Base-by-base conservation (phyloP, 257 asterid genomes). In the Verbena officinalis region DNA sequence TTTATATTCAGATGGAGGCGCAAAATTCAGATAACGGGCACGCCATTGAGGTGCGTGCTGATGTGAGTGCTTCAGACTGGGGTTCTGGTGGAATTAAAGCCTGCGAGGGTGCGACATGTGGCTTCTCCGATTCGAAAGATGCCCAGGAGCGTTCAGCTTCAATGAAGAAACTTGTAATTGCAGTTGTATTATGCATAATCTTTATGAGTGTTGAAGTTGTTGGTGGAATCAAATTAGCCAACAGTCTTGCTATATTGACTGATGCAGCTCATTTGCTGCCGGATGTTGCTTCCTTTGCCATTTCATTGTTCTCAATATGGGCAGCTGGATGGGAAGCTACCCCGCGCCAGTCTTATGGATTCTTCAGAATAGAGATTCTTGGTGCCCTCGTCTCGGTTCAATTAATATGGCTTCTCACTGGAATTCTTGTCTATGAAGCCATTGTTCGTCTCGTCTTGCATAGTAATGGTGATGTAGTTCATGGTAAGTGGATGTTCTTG, bases 261-360 rank as follows among this genome's bases (percentile, higher is more conserved):
- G 97, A 90, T 53, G 97, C 96, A 0, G 99, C 99, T 34, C 97
- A 90, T 76, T 75, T 90, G 65, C 77, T 93, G 7, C 87, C 99
- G 3, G 99, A 87, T 59, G 96, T 93, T 60, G 99, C 96, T 30
- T 91, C 97, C 19, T 93, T 93, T 58, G 96, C 99, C 5, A 90
- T 87, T 62, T 90, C 97, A 6, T 70, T 93, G 73, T 90, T 93
- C 64, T 84, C 99, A 1, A 54, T 93, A 45, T 93, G 99, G 99
- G 97, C 96, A 8, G 84, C 95, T 4, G 97, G 99, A 62, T 90
- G 97, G 99, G 92, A 86, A 71, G 97, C 99, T 16, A 93, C 73
- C 57, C 96, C 97, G 0, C 96, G 97, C 17, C 97, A 90, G 76
- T 85, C 99, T 7, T 93, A 90, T 64, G 99, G 99, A 0, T 93